phyloP scores from a whole-genome alignment of 192 early-diverging fungal species.

The Ramicandelaber brevisporus region DNA sequence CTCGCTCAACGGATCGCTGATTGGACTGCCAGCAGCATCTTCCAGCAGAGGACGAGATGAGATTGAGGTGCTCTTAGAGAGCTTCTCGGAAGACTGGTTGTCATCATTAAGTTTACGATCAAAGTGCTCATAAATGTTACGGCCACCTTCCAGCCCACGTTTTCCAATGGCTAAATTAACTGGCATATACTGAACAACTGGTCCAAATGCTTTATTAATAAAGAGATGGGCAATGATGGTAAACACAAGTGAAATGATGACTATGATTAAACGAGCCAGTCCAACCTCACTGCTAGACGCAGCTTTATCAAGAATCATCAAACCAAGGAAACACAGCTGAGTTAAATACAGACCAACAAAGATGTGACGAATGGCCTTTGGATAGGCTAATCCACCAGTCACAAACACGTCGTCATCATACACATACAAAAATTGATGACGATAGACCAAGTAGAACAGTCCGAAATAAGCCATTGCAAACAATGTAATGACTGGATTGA shows the following conservation, averaged over 20 bases:
- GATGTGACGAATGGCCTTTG: slow-evolving; percentile 27
- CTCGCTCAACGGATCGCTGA: too few species aligned
- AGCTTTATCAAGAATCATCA: too few species aligned
- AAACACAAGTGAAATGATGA: slow-evolving; percentile 13
- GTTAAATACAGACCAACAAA: slow-evolving; percentile 42
- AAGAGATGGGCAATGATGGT: slow-evolving; percentile 24
- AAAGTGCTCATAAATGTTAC: too few species aligned
- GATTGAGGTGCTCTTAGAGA: too few species aligned
- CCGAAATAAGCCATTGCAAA: slow-evolving; percentile 51
- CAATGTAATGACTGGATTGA: slow-evolving; percentile 57
- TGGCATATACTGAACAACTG: slow-evolving; percentile 23
- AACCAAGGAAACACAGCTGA: slow-evolving; percentile 38
- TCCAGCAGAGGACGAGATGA: too few species aligned
- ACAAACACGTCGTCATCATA: slow-evolving; percentile 21
- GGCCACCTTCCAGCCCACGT: too few species aligned
- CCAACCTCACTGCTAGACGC: too few species aligned
- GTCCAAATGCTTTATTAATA: slow-evolving; percentile 24
- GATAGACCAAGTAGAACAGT: slow-evolving; percentile 44
- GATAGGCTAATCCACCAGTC: slow-evolving; percentile 36
- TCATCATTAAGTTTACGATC: too few species aligned
- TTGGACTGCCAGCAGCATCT: too few species aligned
- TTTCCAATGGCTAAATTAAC: too few species aligned
- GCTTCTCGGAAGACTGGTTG: too few species aligned
- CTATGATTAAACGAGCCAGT: slow-evolving; percentile 15
- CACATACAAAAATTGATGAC: slow-evolving; percentile 61